phyloP scores from a whole-genome alignment of 1,284 basidiomycete genomes.

The Chalciporus sp. region DNA sequence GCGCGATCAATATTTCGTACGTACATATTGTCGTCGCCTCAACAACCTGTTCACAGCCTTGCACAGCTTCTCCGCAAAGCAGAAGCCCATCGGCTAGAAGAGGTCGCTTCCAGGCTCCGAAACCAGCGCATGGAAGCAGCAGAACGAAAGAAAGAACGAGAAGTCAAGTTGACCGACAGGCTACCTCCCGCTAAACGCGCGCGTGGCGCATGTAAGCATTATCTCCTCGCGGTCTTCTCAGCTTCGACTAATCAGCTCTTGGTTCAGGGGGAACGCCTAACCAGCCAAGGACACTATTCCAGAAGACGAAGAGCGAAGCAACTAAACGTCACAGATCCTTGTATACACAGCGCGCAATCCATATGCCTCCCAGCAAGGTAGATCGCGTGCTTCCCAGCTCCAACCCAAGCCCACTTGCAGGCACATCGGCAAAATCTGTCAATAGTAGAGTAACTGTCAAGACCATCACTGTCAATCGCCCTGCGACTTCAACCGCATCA shows the following conservation, averaged over 20 bases:
- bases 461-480: constrained; percentile 41
- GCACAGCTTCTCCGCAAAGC: constrained; percentile 53
- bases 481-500: constrained; percentile 16
- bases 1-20: constrained; percentile 69
- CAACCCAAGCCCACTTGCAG: constrained; percentile 36
- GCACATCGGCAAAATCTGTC: constrained; percentile 35
- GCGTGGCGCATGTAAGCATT: constrained; percentile 51
- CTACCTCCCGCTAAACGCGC: constrained; percentile 63
- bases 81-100: constrained; percentile 63
- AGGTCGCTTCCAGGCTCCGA: constrained; percentile 59
- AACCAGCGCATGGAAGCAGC: constrained; percentile 66
- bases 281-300: constrained; percentile 69
- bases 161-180: constrained; percentile 70
- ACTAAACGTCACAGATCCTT: constrained; percentile 65
- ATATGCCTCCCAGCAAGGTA: constrained; percentile 48
- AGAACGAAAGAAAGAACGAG: constrained; percentile 69
- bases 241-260: constrained; percentile 12
- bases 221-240: constrained; percentile 1
- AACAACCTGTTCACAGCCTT: constrained; percentile 7
- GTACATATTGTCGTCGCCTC: constrained; percentile 25
- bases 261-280: constrained; percentile 47
- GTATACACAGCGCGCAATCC: constrained; percentile 51
- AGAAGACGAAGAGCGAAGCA: constrained; percentile 72
- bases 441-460: constrained; percentile 46
- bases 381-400: constrained; percentile 43